Evolutionary conservation across 305 asterid species (phyloP).

Genomic region (Fraxinus latifolia): DNA sequence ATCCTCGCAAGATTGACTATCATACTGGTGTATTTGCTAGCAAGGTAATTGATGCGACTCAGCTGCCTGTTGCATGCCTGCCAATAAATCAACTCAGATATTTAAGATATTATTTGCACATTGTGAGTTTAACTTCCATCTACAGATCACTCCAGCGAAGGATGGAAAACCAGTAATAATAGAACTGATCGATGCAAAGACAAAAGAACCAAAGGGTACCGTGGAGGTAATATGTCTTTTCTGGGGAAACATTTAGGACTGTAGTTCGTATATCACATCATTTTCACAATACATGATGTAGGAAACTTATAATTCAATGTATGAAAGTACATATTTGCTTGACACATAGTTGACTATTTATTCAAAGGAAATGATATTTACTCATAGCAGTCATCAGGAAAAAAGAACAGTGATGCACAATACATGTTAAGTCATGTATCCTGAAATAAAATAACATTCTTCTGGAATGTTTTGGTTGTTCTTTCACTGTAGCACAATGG

Average conservation of each 20-base stretch:
- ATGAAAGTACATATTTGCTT: slow-evolving; percentile 6
- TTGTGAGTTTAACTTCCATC: slow-evolving; percentile 22
- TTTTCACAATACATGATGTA: slow-evolving; percentile 18
- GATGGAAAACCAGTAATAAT: slow-evolving; percentile 91
- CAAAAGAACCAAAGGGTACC: slow-evolving; percentile 83
- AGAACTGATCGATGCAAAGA: slow-evolving; percentile 94
- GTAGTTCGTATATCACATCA: slow-evolving; percentile 18
- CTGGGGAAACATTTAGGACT: slow-evolving; percentile 19
- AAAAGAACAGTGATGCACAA: slow-evolving; percentile 7
- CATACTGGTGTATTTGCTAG: slow-evolving; percentile 92
- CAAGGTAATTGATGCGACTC: slow-evolving; percentile 55
- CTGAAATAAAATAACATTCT: background rate
- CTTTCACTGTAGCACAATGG: background rate
- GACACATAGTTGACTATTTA: slow-evolving; percentile 10
- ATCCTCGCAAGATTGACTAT: slow-evolving; percentile 87
- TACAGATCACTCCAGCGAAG: slow-evolving; percentile 86
- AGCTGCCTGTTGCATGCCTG: slow-evolving; percentile 13
- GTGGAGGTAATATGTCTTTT: slow-evolving; percentile 55
- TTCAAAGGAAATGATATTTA: background rate
- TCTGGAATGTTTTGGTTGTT: slow-evolving; percentile 9
- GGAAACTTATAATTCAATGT: slow-evolving; percentile 1
- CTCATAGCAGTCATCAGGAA: slow-evolving; percentile 4
- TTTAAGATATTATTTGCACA: background rate
- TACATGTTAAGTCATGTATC: slow-evolving; percentile 8
- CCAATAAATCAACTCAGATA: background rate